Base-by-base conservation (phyloP, 208 protist genomes). In the Wallacemonas sp. region DNA sequence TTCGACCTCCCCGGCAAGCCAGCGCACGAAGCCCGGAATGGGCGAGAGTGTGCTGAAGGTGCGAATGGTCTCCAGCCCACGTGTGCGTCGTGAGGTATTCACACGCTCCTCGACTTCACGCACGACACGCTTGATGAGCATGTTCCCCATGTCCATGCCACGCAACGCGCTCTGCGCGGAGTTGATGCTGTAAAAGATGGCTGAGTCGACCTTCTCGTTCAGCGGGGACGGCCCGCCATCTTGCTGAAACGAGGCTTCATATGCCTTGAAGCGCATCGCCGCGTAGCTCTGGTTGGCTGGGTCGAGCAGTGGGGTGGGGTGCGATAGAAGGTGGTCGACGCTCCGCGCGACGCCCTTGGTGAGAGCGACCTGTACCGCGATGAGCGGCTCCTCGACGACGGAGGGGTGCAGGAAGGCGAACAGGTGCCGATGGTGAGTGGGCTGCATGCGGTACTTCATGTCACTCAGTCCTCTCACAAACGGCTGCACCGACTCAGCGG, bases 171-270 rank as follows among this genome's bases (percentile, higher is more conserved):
- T 77, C 61, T 93, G 83, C 0, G 79, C 78, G 6, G 87, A 87
- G 69, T 91, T 93, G 58, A 95, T 95, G 66, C 83, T 91, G 74
- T 95, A 95, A 65, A 95, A 95, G 38, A 90, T 90, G 29, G 90
- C 87, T 1, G 87, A 91, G 66, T 92, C 81, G 59, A 90, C 88
- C 21, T 69, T 46, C 27, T 79, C 79, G 21, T 78, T 53, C 0
- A 53, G 45, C 24, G 19, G 24, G 45, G 45, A 53, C 45, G 5
- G 24, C 5, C 45, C 45, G 24, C 45, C 45, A 17, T 53, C 45
- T 17, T 41, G 45, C 53, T 48, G 33, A 24, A 36, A 36, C 19
- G 44, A 52, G n/a, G 27, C 36, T 5, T 21, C 45, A 26, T 53
- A 53, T 26, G 45, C 45, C 26, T 53, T 53, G 45, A 53, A 53